Percentiles rank a stretch among this genome's conserved stretches.
Evolutionary conservation across 23 red algal species (phyloP).

Genomic region (Gracilaria vermiculophylla): DNA sequence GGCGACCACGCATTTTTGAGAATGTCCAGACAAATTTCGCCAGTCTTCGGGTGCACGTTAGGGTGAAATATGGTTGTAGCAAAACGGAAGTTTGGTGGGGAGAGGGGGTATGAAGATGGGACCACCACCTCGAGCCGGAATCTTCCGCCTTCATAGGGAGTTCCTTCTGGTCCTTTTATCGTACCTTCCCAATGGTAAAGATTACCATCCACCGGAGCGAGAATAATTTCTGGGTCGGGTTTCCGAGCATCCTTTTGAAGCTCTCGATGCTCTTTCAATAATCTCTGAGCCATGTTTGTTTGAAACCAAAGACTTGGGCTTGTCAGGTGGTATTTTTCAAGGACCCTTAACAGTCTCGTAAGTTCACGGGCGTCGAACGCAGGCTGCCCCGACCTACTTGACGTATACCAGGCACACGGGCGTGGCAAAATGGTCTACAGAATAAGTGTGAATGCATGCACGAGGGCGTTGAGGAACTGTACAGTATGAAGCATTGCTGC

Average conservation of each 20-base stretch:
- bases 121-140: constrained; percentile 79
- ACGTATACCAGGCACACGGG: too few species aligned
- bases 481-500: too few species aligned
- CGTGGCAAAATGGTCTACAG: too few species aligned
- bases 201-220: constrained; percentile 81
- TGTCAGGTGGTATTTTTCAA: neutral
- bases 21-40: constrained; percentile 98
- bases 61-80: constrained; percentile 95
- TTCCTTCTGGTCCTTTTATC: constrained; percentile 84
- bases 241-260: constrained; percentile 72
- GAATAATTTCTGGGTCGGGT: constrained; percentile 70
- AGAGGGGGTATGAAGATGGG: constrained; percentile 86
- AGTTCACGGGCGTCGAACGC: too few species aligned
- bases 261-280: constrained; percentile 88
- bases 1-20: constrained; percentile 95
- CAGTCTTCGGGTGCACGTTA: constrained; percentile 95
- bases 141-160: constrained; percentile 82
- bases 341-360: too few species aligned
- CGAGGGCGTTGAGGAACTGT: too few species aligned
- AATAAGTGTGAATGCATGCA: too few species aligned
- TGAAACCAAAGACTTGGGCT: neutral
- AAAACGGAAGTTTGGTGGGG: constrained; percentile 84
- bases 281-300: constrained; percentile 58
- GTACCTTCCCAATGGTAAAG: constrained; percentile 74
- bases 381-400: too few species aligned